Evolutionary conservation across 2,329 filamentous ascomycete genomes (phyloP), one percentile per base, ranked within the genome.

Genomic region (Cercospora brassicicola): DNA sequence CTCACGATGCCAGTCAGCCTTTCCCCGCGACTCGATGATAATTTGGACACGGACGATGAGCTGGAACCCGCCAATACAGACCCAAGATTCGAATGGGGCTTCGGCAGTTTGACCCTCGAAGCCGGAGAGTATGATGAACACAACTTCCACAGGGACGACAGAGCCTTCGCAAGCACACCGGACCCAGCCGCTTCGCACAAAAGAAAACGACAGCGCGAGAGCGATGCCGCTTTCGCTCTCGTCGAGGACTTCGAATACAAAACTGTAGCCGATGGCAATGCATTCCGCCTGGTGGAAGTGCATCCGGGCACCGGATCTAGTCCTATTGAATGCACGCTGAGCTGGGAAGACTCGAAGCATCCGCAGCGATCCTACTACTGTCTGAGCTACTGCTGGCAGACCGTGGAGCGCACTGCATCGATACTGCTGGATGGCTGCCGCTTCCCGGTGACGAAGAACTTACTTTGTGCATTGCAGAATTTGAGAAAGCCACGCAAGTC

Each of bases 341-440:
- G 72, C 5, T 73, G 66, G 69, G 73, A 76, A 59, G 70, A 71
- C 13, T 71, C 73, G 10, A 72, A 68, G n/a, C 28, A 65, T 9
- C 73, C 74, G 0, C 53, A 62, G 23, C 65, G 70, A 26, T 66
- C 71, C 4, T 76, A 76, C 57, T 62, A 59, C 20, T 76, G 75
- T 59, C 57, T 77, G 56, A 74, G 72, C 11, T 77, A 77, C 48
- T 74, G 73, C 57, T 77, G 75, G 75, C 74, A 72, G 31, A 73
- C 73, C 9, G 69, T 68, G 2, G 65, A 69, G 18, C 72, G 75
- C 7, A 62, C 71, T 42, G 69, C 67, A 3, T 71, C 66, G 1
- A 77, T 78, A 13, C 62, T 78, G 2, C 63, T 72, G 36, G 72
- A 78, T 65, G 76, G 75, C n/a, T 73, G 67, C 48, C 70, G 69